Percentiles rank a stretch among this genome's conserved stretches.
phyloP scores from a whole-genome alignment of 208 protist species.

The Acanthamoeba castellanii region DNA sequence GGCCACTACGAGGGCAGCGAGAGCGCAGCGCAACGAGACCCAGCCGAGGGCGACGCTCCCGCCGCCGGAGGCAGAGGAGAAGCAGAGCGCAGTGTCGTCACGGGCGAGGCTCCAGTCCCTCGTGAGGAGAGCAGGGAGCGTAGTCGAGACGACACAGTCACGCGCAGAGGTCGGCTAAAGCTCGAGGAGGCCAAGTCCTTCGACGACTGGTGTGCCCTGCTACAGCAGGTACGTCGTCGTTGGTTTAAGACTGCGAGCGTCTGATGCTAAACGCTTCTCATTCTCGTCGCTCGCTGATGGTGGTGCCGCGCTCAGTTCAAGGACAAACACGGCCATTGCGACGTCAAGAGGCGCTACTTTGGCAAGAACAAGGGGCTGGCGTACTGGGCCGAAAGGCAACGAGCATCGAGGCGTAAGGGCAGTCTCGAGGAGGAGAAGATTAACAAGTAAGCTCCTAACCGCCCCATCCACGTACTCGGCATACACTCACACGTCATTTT shows the following conservation, averaged over 20 bases:
- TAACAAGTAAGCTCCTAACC: background rate
- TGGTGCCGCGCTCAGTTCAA: background rate
- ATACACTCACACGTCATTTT: background rate
- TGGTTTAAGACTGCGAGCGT: too few relatives aligned
- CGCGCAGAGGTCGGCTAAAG: background rate
- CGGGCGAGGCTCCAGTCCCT: background rate
- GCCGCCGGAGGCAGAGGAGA: background rate
- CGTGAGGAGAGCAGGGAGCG: background rate
- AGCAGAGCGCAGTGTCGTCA: background rate
- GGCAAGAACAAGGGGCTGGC: conserved; percentile 44
- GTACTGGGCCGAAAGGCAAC: conserved; percentile 11
- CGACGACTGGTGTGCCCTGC: conserved; percentile 25
- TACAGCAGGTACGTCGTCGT: conserved; percentile 6
- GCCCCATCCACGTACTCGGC: background rate
- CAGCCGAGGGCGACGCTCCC: background rate
- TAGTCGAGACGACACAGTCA: background rate
- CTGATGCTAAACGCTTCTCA: too few relatives aligned
- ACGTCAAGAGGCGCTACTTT: conserved; percentile 48
- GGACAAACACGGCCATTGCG: conserved; percentile 45
- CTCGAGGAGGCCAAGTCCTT: conserved; percentile 52
- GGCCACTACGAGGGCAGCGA: too few relatives aligned
- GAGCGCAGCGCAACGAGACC: too few relatives aligned
- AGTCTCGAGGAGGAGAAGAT: conserved; percentile 44
- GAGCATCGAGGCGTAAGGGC: conserved; percentile 22
- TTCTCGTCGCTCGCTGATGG: background rate